Percentiles rank a stretch among this genome's conserved stretches.
These are phyloP conservation scores for Aspergillus terreus DNA, from an alignment of 2,329 filamentous ascomycete genomes.

Conservation along the genomic window DNA sequence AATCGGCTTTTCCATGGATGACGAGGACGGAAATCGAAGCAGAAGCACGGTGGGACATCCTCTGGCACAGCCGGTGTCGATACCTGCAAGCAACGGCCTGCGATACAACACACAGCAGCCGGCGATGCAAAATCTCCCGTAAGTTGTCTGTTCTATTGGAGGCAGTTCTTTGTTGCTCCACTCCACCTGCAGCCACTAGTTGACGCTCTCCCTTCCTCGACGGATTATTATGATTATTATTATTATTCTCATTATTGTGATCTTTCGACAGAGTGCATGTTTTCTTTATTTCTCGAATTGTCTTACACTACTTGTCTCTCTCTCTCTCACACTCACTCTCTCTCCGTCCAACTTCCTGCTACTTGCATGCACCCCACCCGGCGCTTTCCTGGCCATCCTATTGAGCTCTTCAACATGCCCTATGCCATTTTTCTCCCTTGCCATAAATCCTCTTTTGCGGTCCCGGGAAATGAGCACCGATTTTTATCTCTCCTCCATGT, in stretches of 20 bases:
- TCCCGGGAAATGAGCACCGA: not conserved
- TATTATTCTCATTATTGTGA: not conserved
- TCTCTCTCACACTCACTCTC: too few relatives aligned
- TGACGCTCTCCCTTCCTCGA: conserved; percentile 15
- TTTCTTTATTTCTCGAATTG: conserved; percentile 6
- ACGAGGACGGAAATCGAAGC: conserved; percentile 50
- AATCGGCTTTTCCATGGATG: conserved; percentile 33
- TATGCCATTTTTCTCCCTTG: not conserved
- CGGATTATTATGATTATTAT: not conserved
- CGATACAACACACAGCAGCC: conserved; percentile 52
- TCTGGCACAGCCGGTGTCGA: conserved; percentile 42
- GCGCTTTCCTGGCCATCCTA: conserved; percentile 9
- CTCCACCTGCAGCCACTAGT: conserved; percentile 30
- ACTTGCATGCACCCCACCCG: conserved; percentile 24
- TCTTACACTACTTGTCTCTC: conserved; percentile 7
- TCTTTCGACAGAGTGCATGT: not conserved
- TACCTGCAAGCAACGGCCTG: conserved; percentile 46
- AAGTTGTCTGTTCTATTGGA: conserved; percentile 46
- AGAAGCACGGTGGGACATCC: conserved; percentile 48
- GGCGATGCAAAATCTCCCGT: conserved; percentile 52
- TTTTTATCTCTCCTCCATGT: not conserved
- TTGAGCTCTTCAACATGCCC: conserved; percentile 9
- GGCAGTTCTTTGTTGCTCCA: conserved; percentile 30
- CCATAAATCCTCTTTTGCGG: not conserved
- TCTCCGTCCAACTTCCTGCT: conserved; percentile 19